Conservation (phyloP, 345 rosid species). For the Bruguiera sexangula region DNA sequence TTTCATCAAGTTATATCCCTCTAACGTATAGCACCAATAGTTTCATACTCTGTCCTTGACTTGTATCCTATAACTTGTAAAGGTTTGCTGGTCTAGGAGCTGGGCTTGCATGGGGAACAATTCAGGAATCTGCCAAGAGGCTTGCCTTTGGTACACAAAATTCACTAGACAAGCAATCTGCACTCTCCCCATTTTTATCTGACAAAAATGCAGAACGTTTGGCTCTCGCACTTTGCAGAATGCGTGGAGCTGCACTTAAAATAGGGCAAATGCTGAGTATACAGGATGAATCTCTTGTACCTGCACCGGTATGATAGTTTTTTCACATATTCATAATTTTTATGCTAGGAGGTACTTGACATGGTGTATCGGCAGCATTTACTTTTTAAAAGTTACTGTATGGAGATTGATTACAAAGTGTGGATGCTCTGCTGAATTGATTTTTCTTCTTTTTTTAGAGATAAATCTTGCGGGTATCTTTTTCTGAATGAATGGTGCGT, state of each 20-base stretch:
- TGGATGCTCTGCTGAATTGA: background rate
- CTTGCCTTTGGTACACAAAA: constrained; percentile 60
- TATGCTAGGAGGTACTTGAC: background rate
- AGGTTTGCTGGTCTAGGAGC: constrained; percentile 99
- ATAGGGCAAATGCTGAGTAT: constrained; percentile 97
- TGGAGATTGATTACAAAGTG: background rate
- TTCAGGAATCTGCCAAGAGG: constrained; percentile 88
- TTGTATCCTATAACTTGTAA: constrained; percentile 34
- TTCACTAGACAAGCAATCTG: constrained; percentile 55
- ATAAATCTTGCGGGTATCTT: too few relatives aligned
- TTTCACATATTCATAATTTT: background rate
- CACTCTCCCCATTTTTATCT: constrained; percentile 65
- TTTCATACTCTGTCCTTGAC: constrained; percentile 14
- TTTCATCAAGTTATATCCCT: too few relatives aligned
- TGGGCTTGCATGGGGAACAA: constrained; percentile 93
- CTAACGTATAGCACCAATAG: too few relatives aligned
- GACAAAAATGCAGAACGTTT: constrained; percentile 90
- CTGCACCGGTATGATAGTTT: constrained; percentile 69
- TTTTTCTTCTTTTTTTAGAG: too few relatives aligned
- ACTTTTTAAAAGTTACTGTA: background rate
- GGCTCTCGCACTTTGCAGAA: constrained; percentile 84
- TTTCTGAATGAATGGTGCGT: too few relatives aligned
- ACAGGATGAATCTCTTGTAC: constrained; percentile 95
- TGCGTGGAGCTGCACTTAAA: constrained; percentile 99
- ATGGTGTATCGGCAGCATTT: too few relatives aligned